These are phyloP conservation scores for Xylariaceae sp. DNA, from an alignment of 2,329 filamentous ascomycete genomes.

Conservation along the genomic window DNA sequence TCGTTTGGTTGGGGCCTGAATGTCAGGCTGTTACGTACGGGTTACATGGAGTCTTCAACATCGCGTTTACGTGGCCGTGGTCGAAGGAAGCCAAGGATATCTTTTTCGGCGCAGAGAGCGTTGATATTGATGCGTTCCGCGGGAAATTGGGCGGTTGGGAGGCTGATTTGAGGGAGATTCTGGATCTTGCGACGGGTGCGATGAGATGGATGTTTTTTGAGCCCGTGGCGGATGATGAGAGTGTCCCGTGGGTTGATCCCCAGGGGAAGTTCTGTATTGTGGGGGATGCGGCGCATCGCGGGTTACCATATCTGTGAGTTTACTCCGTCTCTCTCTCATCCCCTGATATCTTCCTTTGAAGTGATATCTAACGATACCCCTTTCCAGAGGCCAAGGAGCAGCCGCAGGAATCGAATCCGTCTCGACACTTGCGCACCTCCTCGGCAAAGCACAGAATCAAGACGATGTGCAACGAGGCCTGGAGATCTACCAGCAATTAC, in stretches of 20 bases:
- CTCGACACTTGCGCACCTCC: conserved; percentile 16
- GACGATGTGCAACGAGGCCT: conserved; percentile 9
- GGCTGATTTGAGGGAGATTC: conserved; percentile 18
- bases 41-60: conserved; percentile 20
- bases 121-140: conserved; percentile 17
- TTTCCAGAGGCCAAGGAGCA: conserved; percentile 20
- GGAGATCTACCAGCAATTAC: conserved; percentile 17
- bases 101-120: conserved; percentile 17
- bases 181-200: conserved; percentile 15
- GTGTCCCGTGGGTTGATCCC: conserved; percentile 16
- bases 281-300: conserved; percentile 21
- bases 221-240: conserved; percentile 16
- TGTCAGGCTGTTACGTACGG: conserved; percentile 22
- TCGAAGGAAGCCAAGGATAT: conserved; percentile 18
- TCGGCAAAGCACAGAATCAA: conserved; percentile 13
- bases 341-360: too few species aligned
- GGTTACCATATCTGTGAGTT: conserved; percentile 22
- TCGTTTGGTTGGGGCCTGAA: conserved; percentile 22
- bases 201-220: conserved; percentile 21
- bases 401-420: conserved; percentile 22
- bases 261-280: conserved; percentile 21
- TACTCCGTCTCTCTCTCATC: neutral
- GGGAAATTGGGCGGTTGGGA: conserved; percentile 18
- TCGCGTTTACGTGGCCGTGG: conserved; percentile 23
- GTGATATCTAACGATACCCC: neutral